Base-by-base conservation (phyloP, 148 eudicot species). In the Rhododendron mucronatum region DNA sequence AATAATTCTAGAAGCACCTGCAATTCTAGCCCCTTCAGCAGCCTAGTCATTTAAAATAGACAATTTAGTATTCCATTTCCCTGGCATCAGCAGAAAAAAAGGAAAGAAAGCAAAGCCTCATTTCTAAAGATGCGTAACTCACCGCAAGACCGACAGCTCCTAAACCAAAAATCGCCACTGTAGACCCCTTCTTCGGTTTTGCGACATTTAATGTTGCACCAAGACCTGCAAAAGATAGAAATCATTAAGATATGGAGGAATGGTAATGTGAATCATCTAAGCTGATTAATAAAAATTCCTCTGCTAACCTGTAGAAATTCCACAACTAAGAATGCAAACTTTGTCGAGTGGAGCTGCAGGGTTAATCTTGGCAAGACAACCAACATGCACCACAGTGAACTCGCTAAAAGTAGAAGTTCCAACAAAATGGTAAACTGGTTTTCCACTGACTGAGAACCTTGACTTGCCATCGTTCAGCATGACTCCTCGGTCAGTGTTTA, bases 61-160 rank as follows among this genome's bases (percentile, higher is more conserved):
- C 11, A 37, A 30, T 69, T 23, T 28, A n/a, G 12, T 26, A 88
- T 57, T 55, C 61, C 61, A 57, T 4, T 57, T 18, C 21, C 61
- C 1, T 57, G 7, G 21, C 23, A 57, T 5, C 18, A 44, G 16
- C 82, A 48, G 41, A 2, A 71, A 84, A 41, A 39, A 45, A 45
- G 47, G 9, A 30, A 57, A 18, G 15, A 53, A 53, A 53, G 3
- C 5, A 53, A 15, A 15, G 59, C 59, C 18, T 53, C 18, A 53
- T 53, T 53, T 53, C 59, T 15, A 13, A 53, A 53, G 59, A 53
- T 20, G 26, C 35, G 1, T 26, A 65, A 93, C 98, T 93, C 88
- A 96, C 98, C 77, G 95, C 98, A 74, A 93, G 93, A 83, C 96
- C 96, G 16, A 94, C 97, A 82, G 98, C 96, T 39, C 98, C 98